Base-by-base conservation (phyloP, 768 basidiomycete species). In the Podaxis carcinomalis region DNA sequence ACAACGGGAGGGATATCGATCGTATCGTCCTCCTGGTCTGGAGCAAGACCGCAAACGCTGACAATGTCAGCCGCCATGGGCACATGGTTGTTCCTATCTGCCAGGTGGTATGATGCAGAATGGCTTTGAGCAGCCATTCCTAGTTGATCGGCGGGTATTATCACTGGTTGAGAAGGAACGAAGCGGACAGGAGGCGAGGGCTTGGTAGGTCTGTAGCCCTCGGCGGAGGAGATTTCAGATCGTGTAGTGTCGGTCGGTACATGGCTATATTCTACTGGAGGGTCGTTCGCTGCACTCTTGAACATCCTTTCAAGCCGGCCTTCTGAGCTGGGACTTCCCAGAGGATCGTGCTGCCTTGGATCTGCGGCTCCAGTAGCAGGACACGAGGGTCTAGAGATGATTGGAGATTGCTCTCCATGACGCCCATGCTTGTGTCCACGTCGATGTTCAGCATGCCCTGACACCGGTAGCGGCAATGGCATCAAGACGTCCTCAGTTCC, bases 51-150 rank as follows among this genome's bases (percentile, higher is more conserved):
- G 6, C 40, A 21, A 36, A 23, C 13, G 11, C 44, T 51, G 42
- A 59, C 11, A 36, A 53, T 35, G 9, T 60, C 59, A 5, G 51
- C 59, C 28, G 28, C 36, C 59, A 53, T 44, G 11, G 59, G 51
- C 35, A 28, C 21, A 23, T 60, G 51, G 16, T 14, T 21, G 42
- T 23, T n/a, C 19, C 42, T 51, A 46, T 60, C 59, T 2, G 51
- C 23, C 39, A 59, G 39, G 16, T 59, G 39, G 32, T 53, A 52
- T 21, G 36, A 51, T 4, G 19, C 13, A 13, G 59, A 60, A 5
- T 4, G 59, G 10, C 27, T 19, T 25, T 60, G 40, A 53, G 11
- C 21, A 32, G 51, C 27, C 19, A 25, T 14, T 32, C 28, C 40
- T 36, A 21, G 36, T 21, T 53, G 59, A 25, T 46, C 25, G 25